Evolutionary conservation across 1,139 yeast genomes (phyloP), one percentile per base, ranked within the genome.

Genomic region (Magnusiomyces suaveolens): DNA sequence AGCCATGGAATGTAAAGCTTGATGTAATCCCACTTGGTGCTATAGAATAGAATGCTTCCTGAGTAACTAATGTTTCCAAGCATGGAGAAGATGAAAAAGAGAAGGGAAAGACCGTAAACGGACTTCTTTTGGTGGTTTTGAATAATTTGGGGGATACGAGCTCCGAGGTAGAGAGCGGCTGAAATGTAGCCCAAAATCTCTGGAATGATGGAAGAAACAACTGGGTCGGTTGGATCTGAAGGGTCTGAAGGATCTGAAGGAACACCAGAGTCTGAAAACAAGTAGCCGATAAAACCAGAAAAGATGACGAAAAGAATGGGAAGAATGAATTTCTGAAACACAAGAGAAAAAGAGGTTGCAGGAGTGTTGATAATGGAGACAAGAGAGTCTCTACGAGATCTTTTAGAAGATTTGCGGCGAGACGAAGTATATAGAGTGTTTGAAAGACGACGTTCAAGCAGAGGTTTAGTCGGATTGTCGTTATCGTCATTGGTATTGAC

Each of bases 61-160:
- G 90, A 87, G 65, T 85, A 87, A 2, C 92, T 83, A 60, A 84
- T 66, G 67, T 87, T 86, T 26, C 94, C 95, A 62, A 84, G 71
- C 20, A 87, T 79, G 46, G 92, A 84, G 60, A 86, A 81, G 58
- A 86, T 70, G 71, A 86, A 85, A 69, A 86, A 86, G 54, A 86
- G 75, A 60, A 86, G 74, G 59, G 89, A 82, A 56, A 86, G 77
- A 1, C 95, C 95, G 59, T 81, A 79, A 43, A 85, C 88, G 14
- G 90, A 83, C 61, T 81, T 79, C 59, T 88, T 75, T 56, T 70
- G 66, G 68, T 84, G 78, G 68, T 86, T 86, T 65, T 83, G 88
- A 58, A 82, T 69, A 57, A 86, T 86, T 68, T 86, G 95, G 1
- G 95, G 95, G 54, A 86, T 76, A 59, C 95, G 73, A 1, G 95